A percentile compares a stretch with the other conserved stretches of the same genome.
Evolutionary conservation across 2,329 filamentous ascomycete genomes (phyloP).

Genomic region (Diaporthe humulicola): DNA sequence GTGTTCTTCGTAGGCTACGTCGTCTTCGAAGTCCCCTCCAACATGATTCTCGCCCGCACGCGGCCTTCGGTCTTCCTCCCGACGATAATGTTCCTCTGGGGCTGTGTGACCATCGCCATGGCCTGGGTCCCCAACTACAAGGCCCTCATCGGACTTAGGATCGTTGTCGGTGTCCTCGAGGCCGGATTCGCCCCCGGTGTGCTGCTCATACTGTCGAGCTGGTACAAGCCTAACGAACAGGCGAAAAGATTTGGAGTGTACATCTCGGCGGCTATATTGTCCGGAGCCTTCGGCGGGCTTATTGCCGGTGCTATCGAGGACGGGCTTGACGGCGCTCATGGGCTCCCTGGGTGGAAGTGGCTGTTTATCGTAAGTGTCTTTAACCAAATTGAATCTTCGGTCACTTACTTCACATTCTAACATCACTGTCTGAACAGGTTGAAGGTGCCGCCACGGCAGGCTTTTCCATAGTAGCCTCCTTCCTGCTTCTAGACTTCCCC

Average conservation of each 20-base stretch:
- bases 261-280: conserved; percentile 76
- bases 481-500: conserved; percentile 78
- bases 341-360: conserved; percentile 60
- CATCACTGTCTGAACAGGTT: conserved; percentile 50
- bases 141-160: conserved; percentile 53
- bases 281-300: conserved; percentile 73
- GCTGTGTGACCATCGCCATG: conserved; percentile 54
- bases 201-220: conserved; percentile 72
- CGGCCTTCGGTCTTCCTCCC: conserved; percentile 55
- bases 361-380: conserved; percentile 50
- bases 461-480: conserved; percentile 67
- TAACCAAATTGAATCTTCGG: too few relatives aligned
- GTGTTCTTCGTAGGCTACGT: conserved; percentile 58
- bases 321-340: conserved; percentile 65
- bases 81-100: conserved; percentile 55
- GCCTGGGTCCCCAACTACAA: conserved; percentile 52
- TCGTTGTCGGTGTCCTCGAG: conserved; percentile 67
- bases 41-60: conserved; percentile 58
- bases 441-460: conserved; percentile 71
- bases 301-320: conserved; percentile 69
- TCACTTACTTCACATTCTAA: neutral
- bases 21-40: conserved; percentile 59
- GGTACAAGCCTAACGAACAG: conserved; percentile 61
- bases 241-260: conserved; percentile 64
- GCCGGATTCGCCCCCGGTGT: conserved; percentile 70